Percentiles rank a stretch among this genome's conserved stretches.
phyloP scores from a whole-genome alignment of 768 basidiomycete genomes.

The Russula olivacea region DNA sequence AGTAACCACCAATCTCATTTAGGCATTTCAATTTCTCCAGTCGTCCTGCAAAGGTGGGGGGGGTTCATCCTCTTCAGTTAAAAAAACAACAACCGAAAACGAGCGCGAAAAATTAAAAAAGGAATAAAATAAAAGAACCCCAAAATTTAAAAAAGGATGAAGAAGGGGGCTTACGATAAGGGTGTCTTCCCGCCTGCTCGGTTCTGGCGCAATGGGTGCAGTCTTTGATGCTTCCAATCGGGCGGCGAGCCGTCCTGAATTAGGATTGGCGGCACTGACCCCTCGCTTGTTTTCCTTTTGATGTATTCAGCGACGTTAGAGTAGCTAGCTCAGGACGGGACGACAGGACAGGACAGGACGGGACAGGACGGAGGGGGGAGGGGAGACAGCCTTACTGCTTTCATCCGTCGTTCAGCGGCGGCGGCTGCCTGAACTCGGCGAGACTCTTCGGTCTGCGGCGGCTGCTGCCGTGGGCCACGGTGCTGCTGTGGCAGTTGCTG shows the following conservation, averaged over 20 bases:
- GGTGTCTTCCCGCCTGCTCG: constrained; percentile 36
- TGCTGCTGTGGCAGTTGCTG: neutral
- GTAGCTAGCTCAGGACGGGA: neutral
- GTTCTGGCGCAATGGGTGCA: constrained; percentile 35
- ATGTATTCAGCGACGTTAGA: no score
- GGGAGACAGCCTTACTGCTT: constrained; percentile 29
- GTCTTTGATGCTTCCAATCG: constrained; percentile 39
- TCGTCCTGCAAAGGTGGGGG: constrained; percentile 40
- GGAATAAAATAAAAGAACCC: constrained; percentile 5
- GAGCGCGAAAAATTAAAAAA: no score
- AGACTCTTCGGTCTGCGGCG: neutral
- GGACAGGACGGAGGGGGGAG: neutral
- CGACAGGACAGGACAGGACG: no score
- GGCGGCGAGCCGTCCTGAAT: constrained; percentile 40
- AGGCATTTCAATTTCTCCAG: constrained; percentile 27
- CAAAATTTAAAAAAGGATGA: constrained; percentile 11
- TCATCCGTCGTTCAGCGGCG: constrained; percentile 34
- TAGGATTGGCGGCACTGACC: constrained; percentile 41
- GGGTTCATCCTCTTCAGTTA: no score
- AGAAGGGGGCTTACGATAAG: constrained; percentile 39
- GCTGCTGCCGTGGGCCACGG: neutral
- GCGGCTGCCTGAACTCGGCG: constrained; percentile 32
- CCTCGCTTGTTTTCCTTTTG: constrained; percentile 38
- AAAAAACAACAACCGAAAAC: no score
- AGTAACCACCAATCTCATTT: constrained; percentile 5